These are phyloP conservation scores for Yamadazyma buinensis DNA, from an alignment of 1,139 yeast genomes.

Conservation along the genomic window DNA sequence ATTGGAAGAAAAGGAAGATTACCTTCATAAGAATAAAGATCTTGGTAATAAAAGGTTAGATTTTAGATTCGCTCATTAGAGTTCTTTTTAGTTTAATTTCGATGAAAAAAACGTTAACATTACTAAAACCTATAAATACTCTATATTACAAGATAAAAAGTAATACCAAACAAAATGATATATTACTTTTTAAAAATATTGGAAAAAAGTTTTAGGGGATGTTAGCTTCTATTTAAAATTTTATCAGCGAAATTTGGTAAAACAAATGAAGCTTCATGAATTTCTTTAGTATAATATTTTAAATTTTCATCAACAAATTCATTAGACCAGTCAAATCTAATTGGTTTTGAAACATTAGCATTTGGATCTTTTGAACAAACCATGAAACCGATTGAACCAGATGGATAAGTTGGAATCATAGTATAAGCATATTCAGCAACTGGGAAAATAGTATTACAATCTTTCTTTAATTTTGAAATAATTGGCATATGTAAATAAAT, in stretches of 20 bases:
- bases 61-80: constrained; percentile 32
- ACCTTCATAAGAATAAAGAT: constrained; percentile 41
- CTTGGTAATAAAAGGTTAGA: constrained; percentile 56
- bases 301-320: constrained; percentile 62
- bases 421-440: constrained; percentile 85
- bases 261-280: constrained; percentile 83
- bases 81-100: too few relatives aligned
- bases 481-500: constrained; percentile 85
- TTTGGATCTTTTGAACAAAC: constrained; percentile 74
- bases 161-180: too few relatives aligned
- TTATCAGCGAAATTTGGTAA: constrained; percentile 82
- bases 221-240: constrained; percentile 24
- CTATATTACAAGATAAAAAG: too few relatives aligned
- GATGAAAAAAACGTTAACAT: too few relatives aligned
- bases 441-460: constrained; percentile 79
- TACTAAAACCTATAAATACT: too few relatives aligned
- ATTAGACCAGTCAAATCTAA: constrained; percentile 57
- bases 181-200: too few relatives aligned
- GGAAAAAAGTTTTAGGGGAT: not conserved
- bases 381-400: constrained; percentile 94
- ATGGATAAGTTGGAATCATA: constrained; percentile 88
- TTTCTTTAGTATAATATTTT: constrained; percentile 74
- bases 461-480: constrained; percentile 69
- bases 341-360: constrained; percentile 62
- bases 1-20: constrained; percentile 43